phyloP scores from a whole-genome alignment of 2,329 filamentous ascomycete genomes.

The Aureobasidium mangrovei region DNA sequence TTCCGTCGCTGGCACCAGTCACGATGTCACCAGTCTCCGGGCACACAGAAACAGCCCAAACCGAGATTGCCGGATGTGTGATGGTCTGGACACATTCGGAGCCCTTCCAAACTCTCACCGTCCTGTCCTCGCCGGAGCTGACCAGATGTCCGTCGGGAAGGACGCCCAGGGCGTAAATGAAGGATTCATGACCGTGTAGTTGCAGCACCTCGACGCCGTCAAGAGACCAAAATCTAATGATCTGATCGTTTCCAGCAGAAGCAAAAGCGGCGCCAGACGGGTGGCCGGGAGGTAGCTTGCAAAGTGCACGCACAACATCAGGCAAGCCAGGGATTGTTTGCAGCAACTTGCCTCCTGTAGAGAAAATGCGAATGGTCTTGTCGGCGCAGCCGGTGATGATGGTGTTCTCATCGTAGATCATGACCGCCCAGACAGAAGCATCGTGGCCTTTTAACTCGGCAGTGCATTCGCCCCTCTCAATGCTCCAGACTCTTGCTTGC shows the following conservation, averaged over 20 bases:
- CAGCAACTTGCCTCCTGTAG: slow-evolving; percentile 54
- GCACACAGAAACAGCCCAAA: slow-evolving; percentile 86
- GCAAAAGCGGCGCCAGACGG: slow-evolving; percentile 84
- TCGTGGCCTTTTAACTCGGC: slow-evolving; percentile 66
- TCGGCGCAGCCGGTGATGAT: slow-evolving; percentile 81
- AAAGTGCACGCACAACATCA: slow-evolving; percentile 83
- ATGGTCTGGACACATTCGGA: slow-evolving; percentile 85
- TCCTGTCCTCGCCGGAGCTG: slow-evolving; percentile 90
- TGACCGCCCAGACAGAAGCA: slow-evolving; percentile 81
- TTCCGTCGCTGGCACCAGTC: slow-evolving; percentile 82
- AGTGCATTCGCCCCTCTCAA: slow-evolving; percentile 77
- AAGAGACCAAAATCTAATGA: slow-evolving; percentile 79
- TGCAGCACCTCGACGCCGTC: slow-evolving; percentile 67
- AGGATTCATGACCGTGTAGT: slow-evolving; percentile 83
- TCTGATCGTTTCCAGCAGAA: slow-evolving; percentile 85
- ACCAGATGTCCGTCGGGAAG: slow-evolving; percentile 80
- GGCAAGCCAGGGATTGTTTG: slow-evolving; percentile 60
- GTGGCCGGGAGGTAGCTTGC: slow-evolving; percentile 65
- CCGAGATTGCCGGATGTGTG: slow-evolving; percentile 90
- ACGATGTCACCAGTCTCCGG: slow-evolving; percentile 80
- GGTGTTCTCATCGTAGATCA: slow-evolving; percentile 70
- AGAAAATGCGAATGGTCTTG: slow-evolving; percentile 77
- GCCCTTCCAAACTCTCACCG: slow-evolving; percentile 78
- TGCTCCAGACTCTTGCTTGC: slow-evolving; percentile 75
- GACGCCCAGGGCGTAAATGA: slow-evolving; percentile 77